A percentile compares a stretch with the other conserved stretches of the same genome.
Evolutionary conservation across 1,139 yeast species (phyloP).

Genomic region (Lodderomyces beijingensis): DNA sequence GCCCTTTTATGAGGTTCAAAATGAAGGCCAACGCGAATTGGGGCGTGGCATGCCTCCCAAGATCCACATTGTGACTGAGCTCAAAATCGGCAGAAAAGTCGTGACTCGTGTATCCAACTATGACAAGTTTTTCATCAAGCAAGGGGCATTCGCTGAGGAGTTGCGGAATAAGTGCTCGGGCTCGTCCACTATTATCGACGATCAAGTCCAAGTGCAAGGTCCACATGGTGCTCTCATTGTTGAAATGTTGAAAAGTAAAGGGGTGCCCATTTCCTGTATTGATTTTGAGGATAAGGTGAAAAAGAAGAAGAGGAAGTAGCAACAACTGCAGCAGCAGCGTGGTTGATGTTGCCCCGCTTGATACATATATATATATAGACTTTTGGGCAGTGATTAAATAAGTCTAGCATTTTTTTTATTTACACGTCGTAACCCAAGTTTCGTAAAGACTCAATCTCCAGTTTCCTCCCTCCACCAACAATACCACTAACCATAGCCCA

Average conservation of each 20-base stretch:
- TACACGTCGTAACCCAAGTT: no score
- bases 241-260: slow-evolving; percentile 57
- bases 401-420: no score
- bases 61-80: slow-evolving; percentile 64
- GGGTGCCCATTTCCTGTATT: slow-evolving; percentile 66
- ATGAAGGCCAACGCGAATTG: slow-evolving; percentile 19
- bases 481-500: no score
- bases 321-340: no score
- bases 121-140: slow-evolving; percentile 64
- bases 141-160: slow-evolving; percentile 62
- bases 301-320: slow-evolving; percentile 41
- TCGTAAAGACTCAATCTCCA: no score
- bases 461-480: no score
- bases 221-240: slow-evolving; percentile 68
- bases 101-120: slow-evolving; percentile 70
- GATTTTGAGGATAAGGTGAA: slow-evolving; percentile 63
- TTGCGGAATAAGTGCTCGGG: slow-evolving; percentile 83
- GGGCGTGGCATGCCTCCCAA: slow-evolving; percentile 65
- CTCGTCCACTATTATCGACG: slow-evolving; percentile 64
- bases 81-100: slow-evolving; percentile 77
- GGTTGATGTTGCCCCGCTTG: no score
- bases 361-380: no score
- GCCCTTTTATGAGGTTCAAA: slow-evolving; percentile 50
- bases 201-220: slow-evolving; percentile 72
- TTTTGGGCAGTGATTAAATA: no score